Evolutionary conservation across 1,284 basidiomycete species (phyloP).

Genomic region (Cutaneotrichosporon spelunceum): DNA sequence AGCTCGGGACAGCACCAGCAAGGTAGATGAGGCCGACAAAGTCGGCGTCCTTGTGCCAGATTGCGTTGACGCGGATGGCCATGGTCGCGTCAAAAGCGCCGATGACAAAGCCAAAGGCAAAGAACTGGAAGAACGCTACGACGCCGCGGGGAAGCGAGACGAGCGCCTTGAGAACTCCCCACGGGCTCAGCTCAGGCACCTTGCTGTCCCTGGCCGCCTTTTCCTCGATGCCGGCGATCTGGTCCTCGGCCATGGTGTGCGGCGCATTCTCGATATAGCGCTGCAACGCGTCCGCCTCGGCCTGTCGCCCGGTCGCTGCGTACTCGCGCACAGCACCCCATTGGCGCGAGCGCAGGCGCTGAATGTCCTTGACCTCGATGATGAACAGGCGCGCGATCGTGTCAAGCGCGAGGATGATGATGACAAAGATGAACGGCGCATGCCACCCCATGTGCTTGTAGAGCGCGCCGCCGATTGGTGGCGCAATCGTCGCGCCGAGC

Average conservation of each 20-base stretch:
- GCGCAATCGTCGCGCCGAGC: conserved; percentile 56
- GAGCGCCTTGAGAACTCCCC: conserved; percentile 56
- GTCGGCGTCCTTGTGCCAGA: conserved; percentile 62
- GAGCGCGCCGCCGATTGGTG: conserved; percentile 67
- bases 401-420: conserved; percentile 62
- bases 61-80: conserved; percentile 61
- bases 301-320: neutral
- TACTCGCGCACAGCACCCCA: neutral
- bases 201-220: neutral
- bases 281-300: neutral
- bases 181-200: conserved; percentile 35
- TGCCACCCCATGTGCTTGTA: conserved; percentile 67
- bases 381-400: conserved; percentile 57
- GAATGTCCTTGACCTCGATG: conserved; percentile 46
- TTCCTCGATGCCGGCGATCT: neutral
- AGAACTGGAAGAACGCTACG: conserved; percentile 56
- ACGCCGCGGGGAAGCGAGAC: conserved; percentile 59
- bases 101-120: conserved; percentile 59
- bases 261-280: neutral
- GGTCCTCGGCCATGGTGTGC: neutral
- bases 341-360: neutral
- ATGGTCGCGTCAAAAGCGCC: conserved; percentile 51
- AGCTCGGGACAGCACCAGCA: conserved; percentile 64
- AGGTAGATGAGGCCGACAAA: conserved; percentile 70
- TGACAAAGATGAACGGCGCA: conserved; percentile 69